Percentiles rank a stretch among this genome's conserved stretches.
These are phyloP conservation scores for Citrullus amarus DNA, from an alignment of 306 rosid genomes.

Conservation along the genomic window DNA sequence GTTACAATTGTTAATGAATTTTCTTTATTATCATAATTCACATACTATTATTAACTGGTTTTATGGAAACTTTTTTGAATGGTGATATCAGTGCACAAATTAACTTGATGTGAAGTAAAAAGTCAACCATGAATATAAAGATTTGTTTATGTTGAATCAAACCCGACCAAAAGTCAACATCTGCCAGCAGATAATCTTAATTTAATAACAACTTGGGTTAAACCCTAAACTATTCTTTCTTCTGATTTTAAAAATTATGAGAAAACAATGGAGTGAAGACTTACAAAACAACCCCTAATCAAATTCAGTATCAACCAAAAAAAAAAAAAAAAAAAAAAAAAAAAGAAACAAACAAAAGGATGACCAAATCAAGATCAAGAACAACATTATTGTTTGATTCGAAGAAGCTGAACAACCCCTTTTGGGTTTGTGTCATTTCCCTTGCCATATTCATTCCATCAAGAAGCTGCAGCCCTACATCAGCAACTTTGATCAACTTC, in stretches of 20 bases:
- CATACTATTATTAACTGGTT: no score
- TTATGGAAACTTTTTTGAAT: no score
- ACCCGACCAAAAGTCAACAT: background rate
- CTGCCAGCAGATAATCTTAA: background rate
- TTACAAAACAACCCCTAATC: background rate
- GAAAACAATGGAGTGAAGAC: background rate
- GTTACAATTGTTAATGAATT: no score
- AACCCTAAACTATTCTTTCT: background rate
- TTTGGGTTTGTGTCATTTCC: background rate
- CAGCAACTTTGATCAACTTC: slow-evolving; percentile 18
- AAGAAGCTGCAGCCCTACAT: background rate
- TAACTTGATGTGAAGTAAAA: no score
- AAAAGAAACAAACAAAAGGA: background rate
- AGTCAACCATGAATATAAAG: background rate
- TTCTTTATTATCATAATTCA: no score
- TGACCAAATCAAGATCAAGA: background rate
- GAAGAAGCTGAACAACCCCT: background rate
- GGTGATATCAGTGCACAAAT: no score
- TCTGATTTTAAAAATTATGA: background rate
- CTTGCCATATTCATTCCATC: background rate
- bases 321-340: no score
- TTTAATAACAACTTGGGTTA: background rate
- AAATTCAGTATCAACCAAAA: background rate
- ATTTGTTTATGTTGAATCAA: background rate
- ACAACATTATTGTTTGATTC: background rate